Evolutionary conservation across 1,284 basidiomycete genomes (phyloP), one percentile per base, ranked within the genome.

Genomic region (Heterobasidion occidentale): DNA sequence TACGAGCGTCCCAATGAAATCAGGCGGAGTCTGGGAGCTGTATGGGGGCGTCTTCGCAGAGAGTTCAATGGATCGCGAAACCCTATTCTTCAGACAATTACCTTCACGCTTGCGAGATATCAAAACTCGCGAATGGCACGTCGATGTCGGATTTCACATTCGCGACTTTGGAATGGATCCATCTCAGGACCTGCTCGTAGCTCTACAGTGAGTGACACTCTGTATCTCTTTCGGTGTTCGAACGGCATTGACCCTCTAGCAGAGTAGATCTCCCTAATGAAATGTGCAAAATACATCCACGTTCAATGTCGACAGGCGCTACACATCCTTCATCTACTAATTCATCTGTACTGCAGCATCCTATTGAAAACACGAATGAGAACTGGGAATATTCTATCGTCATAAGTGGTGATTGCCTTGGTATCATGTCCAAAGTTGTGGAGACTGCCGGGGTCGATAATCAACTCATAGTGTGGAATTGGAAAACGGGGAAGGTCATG

Each of bases 91-190:
- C 61, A 66, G 68, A 52, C 77, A 76, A 57, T 69, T 86, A 15
- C 78, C 81, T 19, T 81, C 81, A 7, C 62, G 62, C 20, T 65
- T 71, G 51, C 75, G 80, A 27, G 68, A 66, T 11, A 81, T 84
- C 57, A 61, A 75, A 57, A 71, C 74, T 48, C 70, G 70, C 34
- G 62, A 70, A 27, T 86, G 84, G 84, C 67, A 65, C 7, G 60
- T 82, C 35, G 64, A 70, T 27, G 63, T 77, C 47, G 74, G 70
- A 7, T 61, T 77, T 51, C 42, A 58, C 9, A 64, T 83, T 12
- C 75, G 80, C 7, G 85, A 87, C 61, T 85, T 86, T 61, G 73
- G 74, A 8, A 76, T 87, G 67, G 85, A 87, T 63, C 79, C 83
- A 14, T 71, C 77, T 36, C 83, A 84, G 62, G 78, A 86, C 63